phyloP scores from a whole-genome alignment of 106 monocot species.

The Ottelia alismoides region DNA sequence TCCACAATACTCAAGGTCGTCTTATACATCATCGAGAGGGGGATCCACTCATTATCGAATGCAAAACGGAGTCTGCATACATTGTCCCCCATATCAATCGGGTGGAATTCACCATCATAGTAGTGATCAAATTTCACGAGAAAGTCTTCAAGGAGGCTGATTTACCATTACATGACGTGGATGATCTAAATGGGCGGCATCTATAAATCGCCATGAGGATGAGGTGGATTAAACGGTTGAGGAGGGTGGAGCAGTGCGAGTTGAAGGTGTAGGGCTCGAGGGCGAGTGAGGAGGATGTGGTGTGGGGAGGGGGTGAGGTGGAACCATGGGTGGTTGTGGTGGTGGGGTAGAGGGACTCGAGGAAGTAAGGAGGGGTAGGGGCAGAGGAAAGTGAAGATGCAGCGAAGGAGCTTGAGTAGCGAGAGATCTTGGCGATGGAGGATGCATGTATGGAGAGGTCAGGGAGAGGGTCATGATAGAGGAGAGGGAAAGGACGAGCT shows the following conservation, averaged over 20 bases:
- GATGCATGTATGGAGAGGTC: constrained; percentile 41
- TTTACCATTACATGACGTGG: constrained; percentile 65
- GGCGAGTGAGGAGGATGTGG: constrained; percentile 16
- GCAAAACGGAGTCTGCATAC: constrained; percentile 16
- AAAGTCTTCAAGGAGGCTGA: constrained; percentile 60
- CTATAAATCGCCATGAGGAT: constrained; percentile 45
- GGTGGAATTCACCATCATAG: constrained; percentile 18
- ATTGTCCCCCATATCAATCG: constrained; percentile 34
- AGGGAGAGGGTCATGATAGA: constrained; percentile 26
- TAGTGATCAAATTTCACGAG: constrained; percentile 17
- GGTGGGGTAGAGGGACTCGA: constrained; percentile 35
- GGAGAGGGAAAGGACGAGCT: constrained; percentile 31
- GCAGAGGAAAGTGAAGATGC: constrained; percentile 24
- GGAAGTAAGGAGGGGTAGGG: constrained; percentile 53
- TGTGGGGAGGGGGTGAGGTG: constrained; percentile 42
- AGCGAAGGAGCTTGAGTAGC: constrained; percentile 7
- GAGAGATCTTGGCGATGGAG: constrained; percentile 49
- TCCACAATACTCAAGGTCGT: constrained; percentile 7
- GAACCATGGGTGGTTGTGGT: constrained; percentile 76
- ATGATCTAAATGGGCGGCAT: constrained; percentile 42
- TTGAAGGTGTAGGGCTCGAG: constrained; percentile 23
- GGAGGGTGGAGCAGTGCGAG: constrained; percentile 12
- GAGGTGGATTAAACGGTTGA: constrained; percentile 30
- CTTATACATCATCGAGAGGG: constrained; percentile 38
- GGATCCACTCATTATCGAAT: neutral